Evolutionary conservation across 176 grass and related monocot species (phyloP), one percentile per base, ranked within the genome.

Genomic region (Alloteropsis semialata): DNA sequence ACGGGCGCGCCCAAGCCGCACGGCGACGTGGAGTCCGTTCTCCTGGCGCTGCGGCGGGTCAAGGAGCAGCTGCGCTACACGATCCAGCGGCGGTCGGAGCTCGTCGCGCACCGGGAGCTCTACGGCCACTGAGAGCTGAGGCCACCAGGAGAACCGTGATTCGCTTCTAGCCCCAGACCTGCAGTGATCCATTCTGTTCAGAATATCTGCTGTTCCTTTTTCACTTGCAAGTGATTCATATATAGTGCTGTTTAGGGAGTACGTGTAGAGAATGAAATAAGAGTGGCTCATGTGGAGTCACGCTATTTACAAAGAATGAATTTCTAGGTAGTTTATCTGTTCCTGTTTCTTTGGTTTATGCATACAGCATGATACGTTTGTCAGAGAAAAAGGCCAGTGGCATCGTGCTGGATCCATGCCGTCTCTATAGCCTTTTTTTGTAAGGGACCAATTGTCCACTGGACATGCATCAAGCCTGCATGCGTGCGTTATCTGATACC

Each of bases 1-100:
- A 29, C 45, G 5, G 51, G 10, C 16, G 5, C 41, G 32, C 33
- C 61, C 34, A 76, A 60, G 49, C 64, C 32, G 50, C 80, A 79
- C 17, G 64, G 59, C 60, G 90, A 99, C 83, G 93, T 96, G 79
- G 89, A 94, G 66, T 57, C 87, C 24, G 97, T 99, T 44, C 92
- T 99, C 66, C 81, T 94, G 36, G 97, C 93, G 45, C 87, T 99
- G 69, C 87, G 87, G 85, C 89, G 90, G 84, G 97, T 96, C 13
- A 96, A 90, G 87, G 89, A 94, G 87, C 91, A 90, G 72, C 88
- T 96, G 78, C 83, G 89, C 17, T 92, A 81, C 84, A 94, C 93
- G 14, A 78, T 99, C 46, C 42, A 86, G 61, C 83, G 43, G 72
- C 82, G 85, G 81, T 83, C 92, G 0, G 84, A 87, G 56, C 59